A percentile compares a stretch with the other conserved stretches of the same genome.
Evolutionary conservation across 2,329 filamentous ascomycete species (phyloP).

Genomic region (Verticillium albo-atrum): DNA sequence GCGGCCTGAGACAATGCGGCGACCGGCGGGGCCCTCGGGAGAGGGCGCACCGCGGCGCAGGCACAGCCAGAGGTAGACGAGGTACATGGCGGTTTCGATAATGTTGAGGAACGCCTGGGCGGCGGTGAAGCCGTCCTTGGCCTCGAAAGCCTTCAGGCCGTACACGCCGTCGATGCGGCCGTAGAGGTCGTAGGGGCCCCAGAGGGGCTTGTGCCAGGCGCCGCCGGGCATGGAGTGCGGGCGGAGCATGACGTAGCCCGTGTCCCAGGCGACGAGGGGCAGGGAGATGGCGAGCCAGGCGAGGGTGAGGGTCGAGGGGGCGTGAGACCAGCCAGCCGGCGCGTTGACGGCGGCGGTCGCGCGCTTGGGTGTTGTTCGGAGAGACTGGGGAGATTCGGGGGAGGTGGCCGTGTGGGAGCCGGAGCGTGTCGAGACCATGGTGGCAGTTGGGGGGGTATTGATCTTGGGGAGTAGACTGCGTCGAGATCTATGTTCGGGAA

Average conservation of each 20-base stretch:
- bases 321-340: conserved; percentile 26
- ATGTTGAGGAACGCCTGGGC: conserved; percentile 69
- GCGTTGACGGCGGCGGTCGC: background rate
- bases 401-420: conserved; percentile 22
- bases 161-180: conserved; percentile 77
- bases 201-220: conserved; percentile 65
- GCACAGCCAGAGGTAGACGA: conserved; percentile 45
- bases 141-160: conserved; percentile 67
- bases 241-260: conserved; percentile 71
- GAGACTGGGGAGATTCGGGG: conserved; percentile 8
- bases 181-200: conserved; percentile 75
- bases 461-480: too few relatives aligned
- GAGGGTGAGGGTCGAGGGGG: conserved; percentile 43
- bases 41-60: conserved; percentile 8
- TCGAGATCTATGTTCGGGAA: background rate
- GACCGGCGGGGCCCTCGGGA: conserved; percentile 16
- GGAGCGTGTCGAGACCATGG: conserved; percentile 33
- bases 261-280: conserved; percentile 79
- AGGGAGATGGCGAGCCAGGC: conserved; percentile 72
- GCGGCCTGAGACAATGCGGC: conserved; percentile 33
- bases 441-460: background rate
- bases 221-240: conserved; percentile 81
- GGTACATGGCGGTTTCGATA: conserved; percentile 63
- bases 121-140: conserved; percentile 67
- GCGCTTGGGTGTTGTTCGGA: conserved; percentile 13